Evolutionary conservation across 1,139 yeast species (phyloP), one percentile per base, ranked within the genome.

Genomic region (Geotrichum fermentans): DNA sequence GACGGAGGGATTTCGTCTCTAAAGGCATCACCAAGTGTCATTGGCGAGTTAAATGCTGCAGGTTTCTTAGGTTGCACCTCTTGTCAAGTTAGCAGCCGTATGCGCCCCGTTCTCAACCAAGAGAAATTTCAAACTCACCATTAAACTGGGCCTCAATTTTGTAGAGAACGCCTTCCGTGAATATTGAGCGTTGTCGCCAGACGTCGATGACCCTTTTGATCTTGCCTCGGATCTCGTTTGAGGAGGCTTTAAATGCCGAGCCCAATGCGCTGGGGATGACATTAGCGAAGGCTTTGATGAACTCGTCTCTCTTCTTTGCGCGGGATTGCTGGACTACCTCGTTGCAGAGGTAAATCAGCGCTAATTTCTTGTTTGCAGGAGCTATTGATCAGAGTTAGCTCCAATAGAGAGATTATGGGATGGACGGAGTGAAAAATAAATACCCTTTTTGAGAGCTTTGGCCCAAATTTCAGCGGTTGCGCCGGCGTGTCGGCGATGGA

Each of bases 301-400:
- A 83, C 49, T 81, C 87, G 1, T 67, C 68, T 59, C 78, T 80
- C 55, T 77, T 73, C 59, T 81, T 80, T 40, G 84, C 82, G 50
- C 83, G 73, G 2, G 92, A 80, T 61, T 85, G 86, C 65, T 88
- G 96, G 0, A 86, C 84, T 22, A 88, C 83, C 59, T 88, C 96
- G 62, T 88, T 88, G 49, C 87, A 84, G 18, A 88, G 72, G 59
- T 88, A 87, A 30, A 88, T 72, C 49, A 84, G 65, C 1, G 83
- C 73, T 47, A 88, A 72, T 55, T 74, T 74, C 60, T 80, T 76
- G 45, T 68, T 60, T 16, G 70, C 60, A n/a, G 74, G 67, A 13
- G 73, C 67, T 38, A 61, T 35, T 21, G 16, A 20, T 3, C n/a
- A n/a, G n/a, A n/a, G 47, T 30, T 16, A 55, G 53, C n/a, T n/a